These are phyloP conservation scores for Pleoardoris graminearum DNA, from an alignment of 2,329 filamentous ascomycete genomes.

Conservation along the genomic window DNA sequence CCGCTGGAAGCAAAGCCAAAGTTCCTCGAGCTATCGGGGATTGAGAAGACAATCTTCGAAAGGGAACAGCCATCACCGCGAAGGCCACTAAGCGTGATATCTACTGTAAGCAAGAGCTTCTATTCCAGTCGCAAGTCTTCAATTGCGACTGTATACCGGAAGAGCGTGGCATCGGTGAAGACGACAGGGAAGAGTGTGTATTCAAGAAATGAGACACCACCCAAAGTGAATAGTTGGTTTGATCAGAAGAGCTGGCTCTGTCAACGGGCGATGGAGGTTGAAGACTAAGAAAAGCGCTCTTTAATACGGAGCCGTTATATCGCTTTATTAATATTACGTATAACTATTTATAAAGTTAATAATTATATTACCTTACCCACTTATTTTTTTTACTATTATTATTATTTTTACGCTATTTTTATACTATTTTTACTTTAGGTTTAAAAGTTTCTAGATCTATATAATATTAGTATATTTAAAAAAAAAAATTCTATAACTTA, in stretches of 20 bases:
- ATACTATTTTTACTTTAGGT: too few species aligned
- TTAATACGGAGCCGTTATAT: too few species aligned
- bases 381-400: too few species aligned
- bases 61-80: background rate
- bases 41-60: background rate
- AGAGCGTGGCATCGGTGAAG: background rate
- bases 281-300: constrained; percentile 5
- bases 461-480: too few species aligned
- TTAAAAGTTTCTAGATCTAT: too few species aligned
- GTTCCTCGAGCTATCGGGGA: background rate
- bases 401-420: too few species aligned
- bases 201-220: background rate
- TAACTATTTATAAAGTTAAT: too few species aligned
- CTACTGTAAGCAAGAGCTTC: background rate
- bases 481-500: too few species aligned
- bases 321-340: too few species aligned
- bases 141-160: constrained; percentile 1
- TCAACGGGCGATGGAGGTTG: constrained; percentile 7
- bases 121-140: constrained; percentile 4
- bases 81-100: background rate
- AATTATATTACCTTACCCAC: too few species aligned
- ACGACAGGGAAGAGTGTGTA: background rate
- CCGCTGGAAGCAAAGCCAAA: background rate
- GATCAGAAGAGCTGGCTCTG: constrained; percentile 12
- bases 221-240: constrained; percentile 6